Base-by-base conservation (phyloP, 2,329 filamentous ascomycete genomes). In the Massarina eburnea region DNA sequence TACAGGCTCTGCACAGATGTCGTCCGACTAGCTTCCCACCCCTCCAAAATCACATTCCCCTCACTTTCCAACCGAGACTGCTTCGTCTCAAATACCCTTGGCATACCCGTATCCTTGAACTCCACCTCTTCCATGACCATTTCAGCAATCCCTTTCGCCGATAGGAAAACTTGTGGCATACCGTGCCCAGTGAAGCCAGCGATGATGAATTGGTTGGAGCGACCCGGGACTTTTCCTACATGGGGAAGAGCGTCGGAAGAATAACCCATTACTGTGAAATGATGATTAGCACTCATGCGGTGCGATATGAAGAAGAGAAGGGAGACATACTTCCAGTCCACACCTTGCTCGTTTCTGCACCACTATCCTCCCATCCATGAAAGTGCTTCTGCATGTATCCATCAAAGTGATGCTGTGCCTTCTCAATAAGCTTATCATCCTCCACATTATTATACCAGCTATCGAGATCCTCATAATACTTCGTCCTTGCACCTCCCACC, bases 401-500 rank as follows among this genome's bases (percentile, higher is more conserved):
- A 12, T 61, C 55, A 37, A 61, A 64, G 38, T 61, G 61, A 17
- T 39, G 24, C 26, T 49, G 44, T 4, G 53, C 50, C 4, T 46
- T 38, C 12, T 52, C 46, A 8, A 62, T 49, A 15, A 61, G 46
- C 21, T 46, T 55, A n/a, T 51, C 53, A 26, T 64, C 61, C n/a
- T 53, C 50, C n/a, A 44, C 18, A 7, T 51, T 48, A 15, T 51
- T 38, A 12, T 47, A 53, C 48, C 50, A 53, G 15, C 46, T 43
- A 18, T 38, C n/a, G 18, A 50, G 17, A 24, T 61, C 49, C 22
- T 63, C 39, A 44, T 62, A 61, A 55, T 69, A 76, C 2, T 57
- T 58, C 12, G 54, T 44, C 35, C 61, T 55, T 1, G 65, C 74
- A n/a, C 75, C 75, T 3, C 74, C 74, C 1, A 77, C 71, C 9